These are phyloP conservation scores for Fusarium subtropicale DNA, from an alignment of 2,329 filamentous ascomycete species.

Conservation along the genomic window DNA sequence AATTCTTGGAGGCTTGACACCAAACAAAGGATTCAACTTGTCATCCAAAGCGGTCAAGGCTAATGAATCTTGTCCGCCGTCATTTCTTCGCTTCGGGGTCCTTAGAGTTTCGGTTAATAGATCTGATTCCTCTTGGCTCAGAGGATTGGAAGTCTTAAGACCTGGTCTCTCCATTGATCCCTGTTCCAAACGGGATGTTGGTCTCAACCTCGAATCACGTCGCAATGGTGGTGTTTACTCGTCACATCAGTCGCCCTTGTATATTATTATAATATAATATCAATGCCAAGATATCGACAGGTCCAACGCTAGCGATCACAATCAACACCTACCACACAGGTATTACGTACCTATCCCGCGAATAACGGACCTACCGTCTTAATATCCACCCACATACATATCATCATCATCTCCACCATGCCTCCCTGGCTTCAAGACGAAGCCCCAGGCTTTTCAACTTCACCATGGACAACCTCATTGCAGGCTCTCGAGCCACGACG, in stretches of 20 bases:
- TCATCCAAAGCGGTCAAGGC: background rate
- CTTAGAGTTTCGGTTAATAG: constrained; percentile 6
- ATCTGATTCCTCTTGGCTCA: constrained; percentile 19
- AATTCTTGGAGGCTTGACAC: constrained; percentile 24
- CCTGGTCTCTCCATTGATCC: constrained; percentile 20
- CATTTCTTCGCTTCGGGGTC: background rate
- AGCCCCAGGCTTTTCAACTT: constrained; percentile 16
- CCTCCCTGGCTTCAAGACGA: constrained; percentile 33
- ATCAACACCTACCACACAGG: background rate
- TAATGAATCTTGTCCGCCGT: background rate
- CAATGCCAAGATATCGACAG: constrained; percentile 18
- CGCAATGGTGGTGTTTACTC: constrained; percentile 23
- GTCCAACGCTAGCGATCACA: constrained; percentile 8
- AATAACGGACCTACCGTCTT: background rate
- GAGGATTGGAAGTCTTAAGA: constrained; percentile 2
- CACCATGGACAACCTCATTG: constrained; percentile 26
- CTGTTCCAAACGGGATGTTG: background rate
- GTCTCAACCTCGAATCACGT: background rate
- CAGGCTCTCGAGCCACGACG: constrained; percentile 29
- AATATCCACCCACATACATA: constrained; percentile 12
- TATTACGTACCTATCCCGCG: constrained; percentile 16
- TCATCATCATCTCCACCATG: constrained; percentile 28
- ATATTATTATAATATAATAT: constrained; percentile 1
- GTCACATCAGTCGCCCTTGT: constrained; percentile 14
- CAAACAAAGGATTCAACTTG: background rate